These are phyloP conservation scores for Pilatotrama ljubarskyi DNA, from an alignment of 768 basidiomycete genomes.

Conservation along the genomic window DNA sequence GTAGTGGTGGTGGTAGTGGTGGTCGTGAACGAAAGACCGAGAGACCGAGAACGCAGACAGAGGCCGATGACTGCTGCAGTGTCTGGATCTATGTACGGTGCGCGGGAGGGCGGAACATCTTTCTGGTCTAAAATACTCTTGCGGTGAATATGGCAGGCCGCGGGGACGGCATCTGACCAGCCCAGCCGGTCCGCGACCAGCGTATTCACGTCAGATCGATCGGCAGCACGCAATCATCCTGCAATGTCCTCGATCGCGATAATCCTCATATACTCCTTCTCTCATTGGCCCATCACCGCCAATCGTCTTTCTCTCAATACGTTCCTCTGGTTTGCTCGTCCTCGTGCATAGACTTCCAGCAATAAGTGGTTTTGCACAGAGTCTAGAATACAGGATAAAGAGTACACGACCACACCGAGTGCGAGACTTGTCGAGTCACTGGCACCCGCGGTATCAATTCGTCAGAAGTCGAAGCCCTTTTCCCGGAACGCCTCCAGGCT, in stretches of 20 bases:
- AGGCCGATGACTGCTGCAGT: background rate
- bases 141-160: background rate
- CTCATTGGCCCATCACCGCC: slow-evolving; percentile 8
- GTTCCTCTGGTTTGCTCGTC: background rate
- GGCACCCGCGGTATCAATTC: background rate
- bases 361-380: background rate
- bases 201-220: slow-evolving; percentile 27
- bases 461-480: slow-evolving; percentile 87
- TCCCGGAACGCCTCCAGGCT: slow-evolving; percentile 72
- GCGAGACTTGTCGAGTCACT: background rate
- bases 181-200: slow-evolving; percentile 8
- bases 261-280: slow-evolving; percentile 7
- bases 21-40: background rate
- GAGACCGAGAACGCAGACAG: background rate
- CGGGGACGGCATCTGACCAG: slow-evolving; percentile 14
- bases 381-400: slow-evolving; percentile 15
- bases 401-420: slow-evolving; percentile 3
- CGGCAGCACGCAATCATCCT: slow-evolving; percentile 21
- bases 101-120: background rate
- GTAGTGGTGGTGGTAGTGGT: slow-evolving; percentile 8
- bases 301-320: background rate
- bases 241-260: slow-evolving; percentile 12
- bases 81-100: no score
- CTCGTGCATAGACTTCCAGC: background rate
- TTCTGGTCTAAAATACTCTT: background rate